Evolutionary conservation across 2,329 filamentous ascomycete species (phyloP).

Genomic region (Aspergillus hiratsukae): DNA sequence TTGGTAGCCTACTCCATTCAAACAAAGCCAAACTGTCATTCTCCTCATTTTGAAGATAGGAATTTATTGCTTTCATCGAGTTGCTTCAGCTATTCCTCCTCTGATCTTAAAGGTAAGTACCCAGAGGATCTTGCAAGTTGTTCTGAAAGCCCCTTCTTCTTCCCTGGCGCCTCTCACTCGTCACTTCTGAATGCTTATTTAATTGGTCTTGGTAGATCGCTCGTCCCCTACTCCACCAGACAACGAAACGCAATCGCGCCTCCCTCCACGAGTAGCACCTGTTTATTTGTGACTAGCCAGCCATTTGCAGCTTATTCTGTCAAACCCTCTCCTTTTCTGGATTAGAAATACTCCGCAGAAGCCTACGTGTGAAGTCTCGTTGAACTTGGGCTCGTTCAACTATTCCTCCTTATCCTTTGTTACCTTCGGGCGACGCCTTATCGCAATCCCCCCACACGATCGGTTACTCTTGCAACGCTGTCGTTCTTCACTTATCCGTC

Average conservation of each 20-base stretch:
- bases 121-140: slow-evolving; percentile 11
- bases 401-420: not conserved
- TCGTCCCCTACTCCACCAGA: slow-evolving; percentile 19
- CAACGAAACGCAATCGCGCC: slow-evolving; percentile 18
- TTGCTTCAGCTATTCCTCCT: not conserved
- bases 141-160: slow-evolving; percentile 10
- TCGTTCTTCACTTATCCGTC: not conserved
- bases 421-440: not conserved
- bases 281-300: slow-evolving; percentile 6
- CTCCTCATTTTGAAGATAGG: not conserved
- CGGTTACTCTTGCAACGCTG: not conserved
- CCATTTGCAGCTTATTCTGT: slow-evolving; percentile 7
- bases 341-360: not conserved
- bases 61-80: not conserved
- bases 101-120: not conserved
- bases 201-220: slow-evolving; percentile 24
- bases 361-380: not conserved
- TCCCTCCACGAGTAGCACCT: slow-evolving; percentile 4
- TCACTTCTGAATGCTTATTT: slow-evolving; percentile 18
- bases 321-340: slow-evolving; percentile 1
- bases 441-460: not conserved
- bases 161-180: not conserved
- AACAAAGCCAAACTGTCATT: no score
- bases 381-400: not conserved
- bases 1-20: not conserved